Evolutionary conservation across 140 eudicot genomes (phyloP), one percentile per base, ranked within the genome.

Genomic region (Artemisia princeps): DNA sequence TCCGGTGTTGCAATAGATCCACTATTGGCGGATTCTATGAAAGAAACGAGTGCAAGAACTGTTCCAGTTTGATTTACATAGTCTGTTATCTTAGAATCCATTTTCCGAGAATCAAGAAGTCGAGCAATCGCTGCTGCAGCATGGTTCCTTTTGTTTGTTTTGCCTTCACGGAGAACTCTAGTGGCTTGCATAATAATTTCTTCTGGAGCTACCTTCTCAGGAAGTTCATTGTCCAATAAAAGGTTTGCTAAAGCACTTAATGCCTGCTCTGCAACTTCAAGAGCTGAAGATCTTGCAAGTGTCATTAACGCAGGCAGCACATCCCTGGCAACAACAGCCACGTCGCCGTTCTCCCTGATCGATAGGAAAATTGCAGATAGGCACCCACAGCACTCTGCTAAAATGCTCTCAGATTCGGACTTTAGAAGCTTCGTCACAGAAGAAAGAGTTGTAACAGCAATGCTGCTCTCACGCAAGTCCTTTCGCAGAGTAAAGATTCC

Each of bases 101-200:
- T 74, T 63, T 73, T 68, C 46, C 94, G 85, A 8, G 82, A 79
- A 68, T 69, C 83, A 68, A 94, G 95, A 68, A 94, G 83, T 50
- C 99, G 88, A 56, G 94, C 84, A 72, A 94, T 81, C 48, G 95
- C 97, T 33, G 96, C 95, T 76, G 99, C 99, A 7, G 95, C 95
- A 46, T 80, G 99, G 69, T 83, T 89, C 75, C 77, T 86, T 65
- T 89, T 90, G 53, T 44, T 59, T 77, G 72, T 67, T 64, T 80
- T 78, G 44, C 95, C 89, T 77, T 94, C 99, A 72, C 55, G 81
- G 52, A 94, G 72, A 65, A 94, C 90, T 81, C 95, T 82, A 51
- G 99, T 82, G 26, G 99, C 90, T 4, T 88, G 81, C 37, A 76
- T 73, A 69, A 94, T 81, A 65, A 94, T 80, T 51, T 86, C 97